Evolutionary conservation across 1,284 basidiomycete species (phyloP).

Genomic region (Paramarasmius palmivorus): DNA sequence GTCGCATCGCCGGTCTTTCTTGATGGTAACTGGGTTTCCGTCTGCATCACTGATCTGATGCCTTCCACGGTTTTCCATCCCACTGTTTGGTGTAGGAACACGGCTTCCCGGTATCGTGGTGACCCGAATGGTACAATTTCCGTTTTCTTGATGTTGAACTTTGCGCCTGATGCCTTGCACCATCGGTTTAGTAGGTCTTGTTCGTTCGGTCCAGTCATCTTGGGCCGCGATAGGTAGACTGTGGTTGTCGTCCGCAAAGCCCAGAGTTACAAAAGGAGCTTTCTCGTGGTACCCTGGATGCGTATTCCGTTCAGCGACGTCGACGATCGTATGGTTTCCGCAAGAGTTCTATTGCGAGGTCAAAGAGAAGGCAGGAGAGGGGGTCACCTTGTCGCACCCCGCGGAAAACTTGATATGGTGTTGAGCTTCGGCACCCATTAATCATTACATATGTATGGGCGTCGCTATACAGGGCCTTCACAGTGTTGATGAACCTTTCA

Average conservation of each 20-base stretch:
- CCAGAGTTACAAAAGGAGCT: conserved; percentile 24
- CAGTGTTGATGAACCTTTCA: conserved; percentile 14
- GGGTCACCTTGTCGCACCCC: conserved; percentile 28
- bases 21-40: conserved; percentile 6
- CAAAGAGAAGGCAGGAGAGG: conserved; percentile 30
- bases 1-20: conserved; percentile 1
- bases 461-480: conserved; percentile 19
- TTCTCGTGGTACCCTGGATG: conserved; percentile 13
- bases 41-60: conserved; percentile 17
- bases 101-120: conserved; percentile 11
- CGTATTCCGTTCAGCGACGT: conserved; percentile 17
- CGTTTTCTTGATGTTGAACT: conserved; percentile 36
- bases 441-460: conserved; percentile 20
- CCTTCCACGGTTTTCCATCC: neutral
- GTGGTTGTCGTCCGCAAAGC: conserved; percentile 35
- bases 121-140: conserved; percentile 33
- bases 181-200: conserved; percentile 23
- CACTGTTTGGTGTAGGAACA: neutral
- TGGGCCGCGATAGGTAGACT: conserved; percentile 20
- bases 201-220: conserved; percentile 21
- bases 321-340: conserved; percentile 16
- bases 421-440: conserved; percentile 19
- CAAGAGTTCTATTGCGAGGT: conserved; percentile 27
- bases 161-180: conserved; percentile 32
- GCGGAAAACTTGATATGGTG: conserved; percentile 9